A percentile compares a stretch with the other conserved stretches of the same genome.
Evolutionary conservation across 2,329 filamentous ascomycete genomes (phyloP).

Genomic region (Aspergillus bombycis): DNA sequence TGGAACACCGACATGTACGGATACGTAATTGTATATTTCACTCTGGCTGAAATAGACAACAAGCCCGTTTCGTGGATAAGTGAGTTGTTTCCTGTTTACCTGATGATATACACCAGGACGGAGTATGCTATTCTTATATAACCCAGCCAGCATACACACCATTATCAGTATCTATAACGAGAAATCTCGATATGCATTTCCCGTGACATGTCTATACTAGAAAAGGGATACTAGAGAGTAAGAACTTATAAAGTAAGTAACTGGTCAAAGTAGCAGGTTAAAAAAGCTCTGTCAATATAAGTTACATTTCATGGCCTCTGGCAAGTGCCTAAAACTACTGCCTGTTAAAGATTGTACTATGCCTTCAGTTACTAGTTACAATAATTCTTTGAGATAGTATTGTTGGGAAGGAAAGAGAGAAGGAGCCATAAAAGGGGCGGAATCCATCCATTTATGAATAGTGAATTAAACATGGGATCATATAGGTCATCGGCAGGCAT

Average conservation of each 20-base stretch:
- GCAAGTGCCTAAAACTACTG: neutral
- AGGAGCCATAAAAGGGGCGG: no score
- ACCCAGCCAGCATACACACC: neutral
- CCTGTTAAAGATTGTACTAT: neutral
- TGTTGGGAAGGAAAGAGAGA: no score
- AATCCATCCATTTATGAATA: no score
- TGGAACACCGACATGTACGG: neutral
- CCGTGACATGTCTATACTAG: neutral
- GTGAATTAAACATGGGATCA: no score
- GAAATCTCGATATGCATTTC: neutral
- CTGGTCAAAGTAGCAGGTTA: neutral
- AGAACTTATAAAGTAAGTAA: neutral
- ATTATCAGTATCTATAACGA: neutral
- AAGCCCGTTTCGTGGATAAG: neutral
- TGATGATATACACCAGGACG: neutral
- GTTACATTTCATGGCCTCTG: neutral
- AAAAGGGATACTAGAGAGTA: neutral
- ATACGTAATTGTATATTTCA: neutral
- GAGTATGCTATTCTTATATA: neutral
- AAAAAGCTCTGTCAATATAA: neutral
- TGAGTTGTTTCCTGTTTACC: neutral
- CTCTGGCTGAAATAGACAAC: no score
- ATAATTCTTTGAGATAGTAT: neutral
- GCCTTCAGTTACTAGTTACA: neutral
- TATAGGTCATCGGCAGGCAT: no score